Percentiles rank a stretch among this genome's conserved stretches.
Conservation (phyloP, 371 early-diverging fungal species). For the Haplosporangium sp. region DNA sequence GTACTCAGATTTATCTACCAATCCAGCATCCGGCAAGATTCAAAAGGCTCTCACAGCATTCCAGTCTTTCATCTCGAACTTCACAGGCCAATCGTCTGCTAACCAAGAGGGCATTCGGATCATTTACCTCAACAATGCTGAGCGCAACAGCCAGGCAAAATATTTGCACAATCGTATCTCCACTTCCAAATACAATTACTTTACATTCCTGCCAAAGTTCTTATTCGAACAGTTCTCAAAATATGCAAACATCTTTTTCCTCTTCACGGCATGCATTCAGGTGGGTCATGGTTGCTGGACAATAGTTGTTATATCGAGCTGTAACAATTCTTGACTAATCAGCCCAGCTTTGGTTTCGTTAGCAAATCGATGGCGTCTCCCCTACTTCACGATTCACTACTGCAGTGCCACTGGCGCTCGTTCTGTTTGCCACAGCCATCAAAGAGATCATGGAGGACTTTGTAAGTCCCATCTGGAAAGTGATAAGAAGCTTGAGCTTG, state of each 20-base stretch:
- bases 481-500: no score
- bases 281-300: conserved; percentile 48
- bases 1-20: neutral
- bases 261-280: conserved; percentile 90
- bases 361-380: conserved; percentile 88
- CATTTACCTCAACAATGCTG: conserved; percentile 87
- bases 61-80: conserved; percentile 28
- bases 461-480: conserved; percentile 58
- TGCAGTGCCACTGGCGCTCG: conserved; percentile 90
- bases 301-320: neutral
- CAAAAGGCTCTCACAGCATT: conserved; percentile 33
- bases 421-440: conserved; percentile 91
- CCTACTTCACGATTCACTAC: conserved; percentile 92
- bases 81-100: conserved; percentile 28
- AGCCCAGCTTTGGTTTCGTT: conserved; percentile 1
- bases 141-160: conserved; percentile 77
- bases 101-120: conserved; percentile 62
- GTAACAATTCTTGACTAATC: neutral
- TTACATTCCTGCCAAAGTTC: conserved; percentile 94
- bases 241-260: conserved; percentile 95
- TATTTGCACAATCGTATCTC: conserved; percentile 88
- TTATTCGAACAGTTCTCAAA: conserved; percentile 95
- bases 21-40: conserved; percentile 18
- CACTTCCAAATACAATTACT: conserved; percentile 90
- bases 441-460: conserved; percentile 98